Percentiles rank a stretch among this genome's conserved stretches.
These are phyloP conservation scores for Pisolithus orientalis DNA, from an alignment of 768 basidiomycete species.

Conservation along the genomic window DNA sequence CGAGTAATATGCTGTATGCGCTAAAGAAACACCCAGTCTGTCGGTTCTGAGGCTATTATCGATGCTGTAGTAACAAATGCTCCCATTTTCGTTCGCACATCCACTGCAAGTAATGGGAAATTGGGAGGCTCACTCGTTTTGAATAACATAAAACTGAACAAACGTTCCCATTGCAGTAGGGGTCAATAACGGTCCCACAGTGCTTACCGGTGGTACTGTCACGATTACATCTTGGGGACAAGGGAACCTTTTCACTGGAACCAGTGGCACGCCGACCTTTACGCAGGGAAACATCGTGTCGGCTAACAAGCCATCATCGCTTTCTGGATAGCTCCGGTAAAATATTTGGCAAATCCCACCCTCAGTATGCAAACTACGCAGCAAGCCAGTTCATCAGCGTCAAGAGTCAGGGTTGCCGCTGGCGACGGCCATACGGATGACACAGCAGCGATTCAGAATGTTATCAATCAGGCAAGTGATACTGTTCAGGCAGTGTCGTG, in stretches of 20 bases:
- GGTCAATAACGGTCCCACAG: conserved; percentile 42
- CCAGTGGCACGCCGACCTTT: conserved; percentile 36
- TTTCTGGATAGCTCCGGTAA: conserved; percentile 52
- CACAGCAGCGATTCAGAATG: conserved; percentile 53
- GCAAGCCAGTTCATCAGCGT: conserved; percentile 62
- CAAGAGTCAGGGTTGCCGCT: conserved; percentile 52
- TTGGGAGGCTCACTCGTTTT: conserved; percentile 28
- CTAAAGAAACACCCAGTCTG: conserved; percentile 10
- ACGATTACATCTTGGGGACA: conserved; percentile 40
- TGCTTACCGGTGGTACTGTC: conserved; percentile 50
- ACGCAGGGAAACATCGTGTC: conserved; percentile 41
- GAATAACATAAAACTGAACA: conserved; percentile 27
- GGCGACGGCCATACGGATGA: conserved; percentile 74
- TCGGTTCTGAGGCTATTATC: conserved; percentile 27
- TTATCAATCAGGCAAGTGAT: conserved; percentile 46
- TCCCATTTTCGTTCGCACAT: conserved; percentile 24
- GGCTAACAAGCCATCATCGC: conserved; percentile 41
- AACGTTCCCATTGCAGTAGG: conserved; percentile 37
- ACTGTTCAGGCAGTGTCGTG: background rate
- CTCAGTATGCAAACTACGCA: conserved; percentile 56
- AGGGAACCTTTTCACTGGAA: conserved; percentile 50
- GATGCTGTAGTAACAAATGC: conserved; percentile 27
- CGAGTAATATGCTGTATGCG: background rate
- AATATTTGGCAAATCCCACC: conserved; percentile 57
- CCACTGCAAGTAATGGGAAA: conserved; percentile 14